Evolutionary conservation across 805 yeast species (phyloP).

Genomic region (Blastobotrys chiropterorum): DNA sequence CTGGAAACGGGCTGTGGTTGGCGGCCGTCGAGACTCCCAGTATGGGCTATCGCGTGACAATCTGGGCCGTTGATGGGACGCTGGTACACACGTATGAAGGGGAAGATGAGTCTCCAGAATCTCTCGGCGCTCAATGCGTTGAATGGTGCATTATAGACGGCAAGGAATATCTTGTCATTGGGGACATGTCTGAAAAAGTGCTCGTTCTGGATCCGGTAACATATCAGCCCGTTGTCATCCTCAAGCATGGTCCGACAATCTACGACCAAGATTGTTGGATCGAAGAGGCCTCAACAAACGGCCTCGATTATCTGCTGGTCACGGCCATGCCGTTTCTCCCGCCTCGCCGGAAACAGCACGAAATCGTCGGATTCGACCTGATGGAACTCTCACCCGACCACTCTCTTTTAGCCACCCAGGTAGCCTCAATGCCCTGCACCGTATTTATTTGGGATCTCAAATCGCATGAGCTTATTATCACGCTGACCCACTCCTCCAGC

Average conservation of each 20-base stretch:
- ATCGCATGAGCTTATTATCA: conserved; percentile 3
- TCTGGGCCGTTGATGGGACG: conserved; percentile 17
- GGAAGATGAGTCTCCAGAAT: background rate
- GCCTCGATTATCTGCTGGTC: background rate
- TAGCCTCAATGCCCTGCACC: conserved; percentile 14
- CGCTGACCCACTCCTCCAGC: conserved; percentile 11
- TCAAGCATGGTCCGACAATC: conserved; percentile 15
- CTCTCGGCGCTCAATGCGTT: conserved; percentile 8
- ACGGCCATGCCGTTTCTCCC: conserved; percentile 2
- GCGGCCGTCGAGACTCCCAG: conserved; percentile 17
- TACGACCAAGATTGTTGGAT: conserved; percentile 17
- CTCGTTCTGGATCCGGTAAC: conserved; percentile 9
- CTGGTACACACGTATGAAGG: conserved; percentile 11
- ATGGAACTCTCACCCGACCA: conserved; percentile 14
- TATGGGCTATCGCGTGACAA: conserved; percentile 14
- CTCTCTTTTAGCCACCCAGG: conserved; percentile 11
- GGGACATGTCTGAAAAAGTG: conserved; percentile 15
- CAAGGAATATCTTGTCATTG: conserved; percentile 16
- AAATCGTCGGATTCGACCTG: conserved; percentile 1
- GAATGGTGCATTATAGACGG: conserved; percentile 10
- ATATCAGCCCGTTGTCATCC: conserved; percentile 10
- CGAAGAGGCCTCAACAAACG: background rate
- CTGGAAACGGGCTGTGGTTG: conserved; percentile 15
- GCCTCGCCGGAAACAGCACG: background rate
- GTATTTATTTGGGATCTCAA: conserved; percentile 19